phyloP scores from a whole-genome alignment of 352 stramenopile species.

The Globisporangium carolinianum region DNA sequence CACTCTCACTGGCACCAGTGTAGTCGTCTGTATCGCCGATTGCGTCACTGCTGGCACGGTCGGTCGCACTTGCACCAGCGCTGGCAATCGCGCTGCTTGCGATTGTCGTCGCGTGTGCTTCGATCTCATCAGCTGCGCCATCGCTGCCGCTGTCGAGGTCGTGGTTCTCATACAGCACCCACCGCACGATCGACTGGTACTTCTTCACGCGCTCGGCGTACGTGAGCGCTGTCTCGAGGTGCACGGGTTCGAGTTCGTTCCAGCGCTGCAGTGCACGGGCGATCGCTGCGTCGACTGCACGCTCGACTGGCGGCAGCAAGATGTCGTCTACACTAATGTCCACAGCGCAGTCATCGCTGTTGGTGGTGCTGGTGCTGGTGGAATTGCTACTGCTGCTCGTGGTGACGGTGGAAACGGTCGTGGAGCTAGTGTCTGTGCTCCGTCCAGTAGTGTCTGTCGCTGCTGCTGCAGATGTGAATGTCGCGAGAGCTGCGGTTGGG shows the following conservation, averaged over 20 bases:
- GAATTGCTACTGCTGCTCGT: neutral
- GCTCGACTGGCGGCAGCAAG: conserved; percentile 37
- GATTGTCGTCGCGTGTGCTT: neutral
- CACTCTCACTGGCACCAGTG: neutral
- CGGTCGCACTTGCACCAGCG: no score
- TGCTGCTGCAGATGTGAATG: neutral
- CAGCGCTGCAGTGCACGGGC: conserved; percentile 51
- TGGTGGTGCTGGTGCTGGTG: neutral
- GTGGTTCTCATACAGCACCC: conserved; percentile 37
- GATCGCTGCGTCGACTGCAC: conserved; percentile 44
- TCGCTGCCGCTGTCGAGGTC: conserved; percentile 5
- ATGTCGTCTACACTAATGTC: conserved; percentile 56
- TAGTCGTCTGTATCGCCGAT: neutral
- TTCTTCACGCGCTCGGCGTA: conserved; percentile 53
- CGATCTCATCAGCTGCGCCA: neutral
- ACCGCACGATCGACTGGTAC: conserved; percentile 47
- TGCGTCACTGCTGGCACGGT: neutral
- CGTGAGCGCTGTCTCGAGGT: conserved; percentile 36
- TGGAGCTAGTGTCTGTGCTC: neutral
- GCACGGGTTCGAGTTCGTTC: conserved; percentile 46
- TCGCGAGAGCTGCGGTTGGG: no score
- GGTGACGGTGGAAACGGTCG: neutral
- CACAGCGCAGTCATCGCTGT: conserved; percentile 5
- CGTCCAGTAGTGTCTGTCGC: neutral
- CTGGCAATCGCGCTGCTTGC: no score